Conservation (phyloP, 352 stramenopile species). For the Plasmopara muralis region DNA sequence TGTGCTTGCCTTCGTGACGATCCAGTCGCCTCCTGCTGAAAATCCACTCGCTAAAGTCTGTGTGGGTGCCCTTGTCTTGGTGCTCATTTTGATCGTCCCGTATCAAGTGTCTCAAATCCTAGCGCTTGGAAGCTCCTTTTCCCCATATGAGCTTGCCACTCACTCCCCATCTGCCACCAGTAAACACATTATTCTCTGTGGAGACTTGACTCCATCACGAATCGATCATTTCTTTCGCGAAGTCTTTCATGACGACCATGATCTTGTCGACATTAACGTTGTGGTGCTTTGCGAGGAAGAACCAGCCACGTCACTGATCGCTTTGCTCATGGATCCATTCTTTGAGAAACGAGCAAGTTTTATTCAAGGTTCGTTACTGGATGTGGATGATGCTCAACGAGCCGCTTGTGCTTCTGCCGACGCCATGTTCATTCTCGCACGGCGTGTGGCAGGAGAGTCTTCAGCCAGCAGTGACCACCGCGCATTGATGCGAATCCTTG, state of each 20-base stretch:
- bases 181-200: conserved; percentile 74
- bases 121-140: conserved; percentile 67
- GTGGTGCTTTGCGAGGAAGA: conserved; percentile 73
- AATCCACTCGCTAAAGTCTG: conserved; percentile 73
- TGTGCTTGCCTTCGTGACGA: conserved; percentile 78
- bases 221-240: conserved; percentile 84
- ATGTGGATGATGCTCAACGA: conserved; percentile 66
- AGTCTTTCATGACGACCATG: conserved; percentile 80
- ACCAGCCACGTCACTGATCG: conserved; percentile 58
- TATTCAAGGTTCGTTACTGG: conserved; percentile 69
- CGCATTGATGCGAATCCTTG: conserved; percentile 67
- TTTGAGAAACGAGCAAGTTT: conserved; percentile 77
- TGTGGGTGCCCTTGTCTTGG: conserved; percentile 66
- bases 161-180: conserved; percentile 48
- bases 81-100: conserved; percentile 75
- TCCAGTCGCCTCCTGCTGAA: conserved; percentile 73
- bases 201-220: conserved; percentile 67
- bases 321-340: conserved; percentile 80
- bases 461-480: conserved; percentile 60
- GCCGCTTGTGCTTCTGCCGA: conserved; percentile 51
- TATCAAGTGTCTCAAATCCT: conserved; percentile 77
- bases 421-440: conserved; percentile 70
- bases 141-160: conserved; percentile 53
- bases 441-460: conserved; percentile 53
- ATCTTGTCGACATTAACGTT: conserved; percentile 72